A percentile compares a stretch with the other conserved stretches of the same genome.
Evolutionary conservation across 768 basidiomycete species (phyloP).

Genomic region (Lentinula boryana): DNA sequence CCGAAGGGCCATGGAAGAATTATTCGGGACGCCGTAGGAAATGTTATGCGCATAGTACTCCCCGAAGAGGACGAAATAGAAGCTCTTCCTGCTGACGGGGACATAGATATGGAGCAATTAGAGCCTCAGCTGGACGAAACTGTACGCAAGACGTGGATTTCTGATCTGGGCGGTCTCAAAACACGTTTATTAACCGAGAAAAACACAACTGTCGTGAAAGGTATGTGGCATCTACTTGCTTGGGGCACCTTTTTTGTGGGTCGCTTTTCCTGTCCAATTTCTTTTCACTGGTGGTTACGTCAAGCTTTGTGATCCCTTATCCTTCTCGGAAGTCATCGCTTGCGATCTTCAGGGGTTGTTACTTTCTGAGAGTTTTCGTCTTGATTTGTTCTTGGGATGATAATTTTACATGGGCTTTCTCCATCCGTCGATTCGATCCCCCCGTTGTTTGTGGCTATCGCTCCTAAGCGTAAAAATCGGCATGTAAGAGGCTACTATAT

Average conservation of each 20-base stretch:
- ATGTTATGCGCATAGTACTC: slow-evolving; percentile 65
- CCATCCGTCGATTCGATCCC: neutral
- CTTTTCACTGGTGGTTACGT: neutral
- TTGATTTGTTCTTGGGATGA: too few species aligned
- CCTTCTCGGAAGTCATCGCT: neutral
- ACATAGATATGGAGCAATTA: slow-evolving; percentile 36
- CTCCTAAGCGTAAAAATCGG: slow-evolving; percentile 5
- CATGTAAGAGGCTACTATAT: neutral
- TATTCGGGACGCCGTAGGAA: slow-evolving; percentile 72
- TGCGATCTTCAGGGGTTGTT: neutral
- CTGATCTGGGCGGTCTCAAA: slow-evolving; percentile 23
- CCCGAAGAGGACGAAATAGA: slow-evolving; percentile 41
- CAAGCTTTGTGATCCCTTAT: neutral
- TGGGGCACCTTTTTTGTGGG: neutral
- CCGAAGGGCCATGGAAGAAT: slow-evolving; percentile 77
- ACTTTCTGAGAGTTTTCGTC: too few species aligned
- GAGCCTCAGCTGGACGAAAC: slow-evolving; percentile 26
- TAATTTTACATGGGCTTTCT: neutral
- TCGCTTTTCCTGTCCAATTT: neutral
- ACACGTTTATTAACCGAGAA: slow-evolving; percentile 17
- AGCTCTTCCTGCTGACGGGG: slow-evolving; percentile 11
- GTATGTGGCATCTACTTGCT: slow-evolving; percentile 22
- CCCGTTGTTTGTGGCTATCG: neutral
- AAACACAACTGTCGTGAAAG: slow-evolving; percentile 27
- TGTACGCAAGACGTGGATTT: slow-evolving; percentile 34